Evolutionary conservation across 768 basidiomycete species (phyloP).

Genomic region (Psilocybe subaeruginosa): DNA sequence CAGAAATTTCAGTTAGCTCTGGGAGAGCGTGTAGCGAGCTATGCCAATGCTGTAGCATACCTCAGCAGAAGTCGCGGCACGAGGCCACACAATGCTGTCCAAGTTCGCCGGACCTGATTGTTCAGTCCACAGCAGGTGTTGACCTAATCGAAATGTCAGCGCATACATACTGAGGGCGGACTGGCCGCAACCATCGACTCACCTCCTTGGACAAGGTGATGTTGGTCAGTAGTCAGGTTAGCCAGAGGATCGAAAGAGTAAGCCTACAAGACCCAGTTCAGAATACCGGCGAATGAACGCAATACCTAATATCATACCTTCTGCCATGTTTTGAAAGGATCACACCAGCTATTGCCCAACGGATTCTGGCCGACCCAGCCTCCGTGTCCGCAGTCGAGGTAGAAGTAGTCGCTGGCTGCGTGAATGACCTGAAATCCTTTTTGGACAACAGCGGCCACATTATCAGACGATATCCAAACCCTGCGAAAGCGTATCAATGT

Average conservation of each 20-base stretch:
- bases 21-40: no score
- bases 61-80: slow-evolving; percentile 72
- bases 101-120: slow-evolving; percentile 69
- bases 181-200: slow-evolving; percentile 16
- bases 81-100: slow-evolving; percentile 72
- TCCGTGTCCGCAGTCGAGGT: slow-evolving; percentile 78
- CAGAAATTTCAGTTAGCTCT: neutral
- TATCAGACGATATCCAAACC: slow-evolving; percentile 71
- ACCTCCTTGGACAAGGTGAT: slow-evolving; percentile 69
- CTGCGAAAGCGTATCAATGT: slow-evolving; percentile 27
- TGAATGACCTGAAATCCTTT: slow-evolving; percentile 68
- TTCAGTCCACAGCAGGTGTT: slow-evolving; percentile 76
- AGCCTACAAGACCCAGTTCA: slow-evolving; percentile 27
- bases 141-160: slow-evolving; percentile 35
- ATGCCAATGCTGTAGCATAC: slow-evolving; percentile 11
- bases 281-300: neutral
- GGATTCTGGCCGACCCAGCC: slow-evolving; percentile 62
- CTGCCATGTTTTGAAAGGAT: slow-evolving; percentile 84
- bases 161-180: neutral
- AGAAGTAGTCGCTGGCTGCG: slow-evolving; percentile 78
- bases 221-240: slow-evolving; percentile 53
- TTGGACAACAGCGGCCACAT: slow-evolving; percentile 59
- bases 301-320: slow-evolving; percentile 39
- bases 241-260: slow-evolving; percentile 78
- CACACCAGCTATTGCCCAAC: slow-evolving; percentile 69